Conservation (phyloP, 1,139 yeast species). For the Meyerozyma athensensis region DNA sequence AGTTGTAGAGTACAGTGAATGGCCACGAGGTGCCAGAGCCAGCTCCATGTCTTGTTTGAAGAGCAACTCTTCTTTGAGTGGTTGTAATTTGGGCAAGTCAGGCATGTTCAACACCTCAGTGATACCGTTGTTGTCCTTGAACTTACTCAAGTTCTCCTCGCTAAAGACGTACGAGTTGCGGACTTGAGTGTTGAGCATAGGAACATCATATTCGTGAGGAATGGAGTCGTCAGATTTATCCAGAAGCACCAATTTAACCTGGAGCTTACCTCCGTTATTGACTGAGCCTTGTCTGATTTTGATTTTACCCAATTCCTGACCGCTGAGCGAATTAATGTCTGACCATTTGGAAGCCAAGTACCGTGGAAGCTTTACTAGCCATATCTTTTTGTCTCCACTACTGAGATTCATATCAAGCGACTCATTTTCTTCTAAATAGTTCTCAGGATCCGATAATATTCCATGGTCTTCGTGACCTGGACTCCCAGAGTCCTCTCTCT, state of each 20-base stretch:
- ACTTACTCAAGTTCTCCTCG: slow-evolving; percentile 75
- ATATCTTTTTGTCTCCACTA: slow-evolving; percentile 61
- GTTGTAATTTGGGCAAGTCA: slow-evolving; percentile 38
- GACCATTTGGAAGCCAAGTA: slow-evolving; percentile 83
- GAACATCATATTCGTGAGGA: slow-evolving; percentile 82
- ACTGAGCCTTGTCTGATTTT: slow-evolving; percentile 53
- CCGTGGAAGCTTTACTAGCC: slow-evolving; percentile 90
- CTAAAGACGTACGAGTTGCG: slow-evolving; percentile 86
- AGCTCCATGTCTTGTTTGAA: slow-evolving; percentile 3
- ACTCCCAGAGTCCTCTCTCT: not conserved
- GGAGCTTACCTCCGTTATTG: slow-evolving; percentile 37
- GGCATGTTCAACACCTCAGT: slow-evolving; percentile 49
- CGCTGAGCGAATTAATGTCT: slow-evolving; percentile 54
- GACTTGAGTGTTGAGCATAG: slow-evolving; percentile 72
- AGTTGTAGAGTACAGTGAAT: not conserved
- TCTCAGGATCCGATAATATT: slow-evolving; percentile 44
- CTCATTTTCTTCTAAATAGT: slow-evolving; percentile 49
- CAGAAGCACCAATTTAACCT: slow-evolving; percentile 56
- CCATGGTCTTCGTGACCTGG: slow-evolving; percentile 16
- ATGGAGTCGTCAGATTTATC: slow-evolving; percentile 39
- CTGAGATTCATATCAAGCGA: slow-evolving; percentile 58
- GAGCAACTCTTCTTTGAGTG: slow-evolving; percentile 12
- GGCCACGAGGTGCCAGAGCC: slow-evolving; percentile 3
- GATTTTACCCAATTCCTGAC: slow-evolving; percentile 78
- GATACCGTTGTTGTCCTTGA: slow-evolving; percentile 45